Base-by-base conservation (phyloP, 495 filamentous ascomycete species). In the Echria macrotheca region DNA sequence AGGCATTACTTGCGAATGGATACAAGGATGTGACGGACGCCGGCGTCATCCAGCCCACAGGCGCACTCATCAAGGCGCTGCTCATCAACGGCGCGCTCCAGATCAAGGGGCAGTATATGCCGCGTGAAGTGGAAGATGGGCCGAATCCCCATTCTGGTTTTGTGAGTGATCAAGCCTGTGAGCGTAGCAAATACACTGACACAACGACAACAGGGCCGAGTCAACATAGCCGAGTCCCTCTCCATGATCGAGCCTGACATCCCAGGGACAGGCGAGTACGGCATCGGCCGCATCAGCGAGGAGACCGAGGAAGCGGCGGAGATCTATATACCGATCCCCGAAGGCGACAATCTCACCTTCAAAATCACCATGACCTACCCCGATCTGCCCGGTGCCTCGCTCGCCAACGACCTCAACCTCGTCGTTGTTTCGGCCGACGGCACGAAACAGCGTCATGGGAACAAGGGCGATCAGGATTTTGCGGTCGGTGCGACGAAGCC, bases 1-100 rank as follows among this genome's bases (percentile, higher is more conserved):
- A 33, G 14, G 26, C 47, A n/a, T 31, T 49, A 10, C 32, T 47
- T 14, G 28, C 37, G n/a, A 37, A 25, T 9, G n/a, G n/a, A n/a
- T n/a, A n/a, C n/a, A n/a, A n/a, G n/a, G n/a, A n/a, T n/a, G n/a
- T n/a, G n/a, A n/a, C n/a, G n/a, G n/a, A n/a, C n/a, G n/a, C n/a
- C n/a, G 32, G 31, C 15, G 22, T 17, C 12, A 12, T 17, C 8
- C 26, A n/a, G 2, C 45, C 45, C 1, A 24, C 11, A 2, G 31
- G 32, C 6, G 45, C 45, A 21, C 45, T 48, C 8, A 17, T 48
- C 45, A 48, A 48, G 33, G 45, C 45, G 9, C n/a, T 48, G 4
- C 22, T 48, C 18, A 39, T 48, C 44, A 46, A 46, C 21, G 44
- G 44, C 15, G 44, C 44, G 1, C 28, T 46, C 7, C n/a, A 31